These are phyloP conservation scores for Botrytis squamosa DNA, from an alignment of 2,329 filamentous ascomycete species.

Conservation along the genomic window DNA sequence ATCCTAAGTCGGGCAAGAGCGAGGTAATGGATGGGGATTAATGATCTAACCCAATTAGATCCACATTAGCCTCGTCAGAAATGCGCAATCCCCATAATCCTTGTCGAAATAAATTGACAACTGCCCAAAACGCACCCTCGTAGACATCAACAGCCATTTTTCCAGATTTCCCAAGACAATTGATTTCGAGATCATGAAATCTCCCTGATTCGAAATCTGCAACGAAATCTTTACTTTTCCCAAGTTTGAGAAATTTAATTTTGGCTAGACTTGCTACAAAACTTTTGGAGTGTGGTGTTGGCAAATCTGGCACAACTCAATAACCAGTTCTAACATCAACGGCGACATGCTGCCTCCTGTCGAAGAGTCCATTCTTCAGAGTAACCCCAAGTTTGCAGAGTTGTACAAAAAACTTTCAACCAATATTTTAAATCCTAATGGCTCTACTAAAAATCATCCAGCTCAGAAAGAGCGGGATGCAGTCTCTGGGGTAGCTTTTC, in stretches of 20 bases:
- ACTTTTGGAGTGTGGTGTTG: not conserved
- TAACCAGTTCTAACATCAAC: not conserved
- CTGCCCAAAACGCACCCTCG: not conserved
- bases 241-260: not conserved
- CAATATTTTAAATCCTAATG: slow-evolving; percentile 55
- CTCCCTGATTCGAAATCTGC: not conserved
- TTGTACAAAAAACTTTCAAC: slow-evolving; percentile 56
- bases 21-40: not conserved
- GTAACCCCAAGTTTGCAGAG: slow-evolving; percentile 59
- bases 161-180: not conserved
- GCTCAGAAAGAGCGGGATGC: slow-evolving; percentile 50
- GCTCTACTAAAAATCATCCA: slow-evolving; percentile 55
- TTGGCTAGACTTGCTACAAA: not conserved
- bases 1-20: not conserved
- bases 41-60: slow-evolving; percentile 7
- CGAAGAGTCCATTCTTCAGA: slow-evolving; percentile 52
- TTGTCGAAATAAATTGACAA: not conserved
- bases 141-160: not conserved
- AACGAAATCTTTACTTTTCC: not conserved
- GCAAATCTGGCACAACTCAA: slow-evolving; percentile 2
- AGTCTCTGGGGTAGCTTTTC: slow-evolving; percentile 50
- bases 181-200: not conserved
- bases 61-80: slow-evolving; percentile 1
- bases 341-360: slow-evolving; percentile 56
- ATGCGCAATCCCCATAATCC: not conserved